These are phyloP conservation scores for Aspergillus bertholletiae DNA, from an alignment of 495 filamentous ascomycete species.

Conservation along the genomic window DNA sequence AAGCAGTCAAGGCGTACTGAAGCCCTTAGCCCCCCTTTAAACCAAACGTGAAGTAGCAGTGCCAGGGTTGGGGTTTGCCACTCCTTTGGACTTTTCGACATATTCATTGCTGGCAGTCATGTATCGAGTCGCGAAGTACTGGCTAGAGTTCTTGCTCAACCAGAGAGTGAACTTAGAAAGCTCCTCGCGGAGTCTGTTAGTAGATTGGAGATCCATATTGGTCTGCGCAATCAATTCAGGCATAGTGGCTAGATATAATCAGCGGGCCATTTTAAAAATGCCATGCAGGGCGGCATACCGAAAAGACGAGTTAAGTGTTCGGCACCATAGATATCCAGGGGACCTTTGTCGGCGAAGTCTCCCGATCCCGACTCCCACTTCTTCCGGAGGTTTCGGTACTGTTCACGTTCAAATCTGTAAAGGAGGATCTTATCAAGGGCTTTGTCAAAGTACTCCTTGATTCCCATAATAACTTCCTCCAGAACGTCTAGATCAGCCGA, in stretches of 20 bases:
- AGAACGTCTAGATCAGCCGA: slow-evolving; percentile 75
- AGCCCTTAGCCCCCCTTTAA: slow-evolving; percentile 1
- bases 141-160: slow-evolving; percentile 67
- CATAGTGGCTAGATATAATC: slow-evolving; percentile 62
- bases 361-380: slow-evolving; percentile 53
- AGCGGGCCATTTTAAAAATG: slow-evolving; percentile 11
- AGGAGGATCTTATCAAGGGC: slow-evolving; percentile 81
- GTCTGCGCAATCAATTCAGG: slow-evolving; percentile 95
- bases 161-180: slow-evolving; percentile 75
- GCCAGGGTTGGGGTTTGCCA: slow-evolving; percentile 23
- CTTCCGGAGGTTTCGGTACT: slow-evolving; percentile 71
- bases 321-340: slow-evolving; percentile 81
- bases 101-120: slow-evolving; percentile 61
- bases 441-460: slow-evolving; percentile 90
- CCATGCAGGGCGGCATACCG: slow-evolving; percentile 52
- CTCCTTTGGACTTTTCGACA: slow-evolving; percentile 49
- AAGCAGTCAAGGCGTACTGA: not conserved
- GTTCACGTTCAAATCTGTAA: slow-evolving; percentile 85
- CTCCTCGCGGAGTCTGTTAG: slow-evolving; percentile 83
- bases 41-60: slow-evolving; percentile 28
- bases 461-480: slow-evolving; percentile 78
- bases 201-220: slow-evolving; percentile 91
- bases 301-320: slow-evolving; percentile 88
- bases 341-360: slow-evolving; percentile 59
- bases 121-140: slow-evolving; percentile 77